Percentiles rank a stretch among this genome's conserved stretches.
Evolutionary conservation across 2,329 filamentous ascomycete genomes (phyloP).

Genomic region (Pseudogymnoascus sp.): DNA sequence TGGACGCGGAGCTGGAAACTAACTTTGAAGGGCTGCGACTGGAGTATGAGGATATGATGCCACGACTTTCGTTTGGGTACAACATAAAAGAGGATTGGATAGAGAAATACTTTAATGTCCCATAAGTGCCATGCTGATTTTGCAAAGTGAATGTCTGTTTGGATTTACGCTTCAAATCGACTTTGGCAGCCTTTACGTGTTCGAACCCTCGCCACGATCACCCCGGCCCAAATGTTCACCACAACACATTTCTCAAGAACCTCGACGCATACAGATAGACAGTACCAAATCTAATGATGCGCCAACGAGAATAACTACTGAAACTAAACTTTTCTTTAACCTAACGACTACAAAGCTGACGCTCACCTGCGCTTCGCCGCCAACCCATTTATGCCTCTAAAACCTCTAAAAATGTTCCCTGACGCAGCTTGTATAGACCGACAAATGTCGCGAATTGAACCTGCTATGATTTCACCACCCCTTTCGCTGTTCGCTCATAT

Average conservation of each 20-base stretch:
- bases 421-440: not conserved
- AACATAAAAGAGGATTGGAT: not conserved
- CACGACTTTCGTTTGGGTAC: conserved; percentile 9
- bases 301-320: not conserved
- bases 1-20: conserved; percentile 22
- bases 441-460: not conserved
- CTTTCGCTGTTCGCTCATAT: not conserved
- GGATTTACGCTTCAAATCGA: not conserved
- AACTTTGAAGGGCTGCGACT: not conserved
- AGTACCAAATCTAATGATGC: not conserved
- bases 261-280: not conserved
- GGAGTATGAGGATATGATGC: conserved; percentile 8
- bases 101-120: conserved; percentile 6
- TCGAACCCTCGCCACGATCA: not conserved
- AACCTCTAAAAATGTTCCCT: not conserved
- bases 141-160: not conserved
- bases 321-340: not conserved
- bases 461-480: not conserved
- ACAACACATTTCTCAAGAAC: not conserved
- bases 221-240: not conserved
- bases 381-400: not conserved
- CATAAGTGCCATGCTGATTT: not conserved
- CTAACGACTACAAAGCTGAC: conserved; percentile 1
- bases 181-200: not conserved
- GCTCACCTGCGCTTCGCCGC: not conserved